Conservation (phyloP, 805 yeast genomes). For the Phaffomyces antillensis region DNA sequence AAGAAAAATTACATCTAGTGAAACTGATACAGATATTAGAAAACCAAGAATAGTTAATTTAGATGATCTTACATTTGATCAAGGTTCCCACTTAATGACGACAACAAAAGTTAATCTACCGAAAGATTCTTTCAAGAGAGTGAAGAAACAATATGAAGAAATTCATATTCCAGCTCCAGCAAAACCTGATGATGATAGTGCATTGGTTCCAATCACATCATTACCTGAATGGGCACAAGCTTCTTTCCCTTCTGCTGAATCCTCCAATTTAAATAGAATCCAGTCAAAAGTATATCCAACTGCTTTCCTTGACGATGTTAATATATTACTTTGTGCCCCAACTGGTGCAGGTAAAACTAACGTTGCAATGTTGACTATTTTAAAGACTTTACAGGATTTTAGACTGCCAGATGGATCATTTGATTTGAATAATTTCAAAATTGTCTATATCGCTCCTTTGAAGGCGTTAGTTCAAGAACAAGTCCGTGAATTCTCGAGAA, state of each 20-base stretch:
- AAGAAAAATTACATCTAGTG: slow-evolving; percentile 18
- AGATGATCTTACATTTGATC: slow-evolving; percentile 56
- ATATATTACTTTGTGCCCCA: slow-evolving; percentile 87
- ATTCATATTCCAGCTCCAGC: slow-evolving; percentile 87
- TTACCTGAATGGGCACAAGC: slow-evolving; percentile 79
- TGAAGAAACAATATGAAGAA: slow-evolving; percentile 72
- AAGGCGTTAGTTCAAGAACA: slow-evolving; percentile 96
- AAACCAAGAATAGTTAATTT: slow-evolving; percentile 56
- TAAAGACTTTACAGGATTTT: slow-evolving; percentile 52
- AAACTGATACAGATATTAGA: slow-evolving; percentile 16
- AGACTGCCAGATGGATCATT: slow-evolving; percentile 45
- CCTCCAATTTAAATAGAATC: slow-evolving; percentile 63
- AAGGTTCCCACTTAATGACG: slow-evolving; percentile 65
- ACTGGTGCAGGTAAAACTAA: slow-evolving; percentile 99
- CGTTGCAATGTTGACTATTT: slow-evolving; percentile 80
- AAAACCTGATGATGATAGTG: slow-evolving; percentile 32
- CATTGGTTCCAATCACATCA: slow-evolving; percentile 47
- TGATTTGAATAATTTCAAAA: slow-evolving; percentile 51
- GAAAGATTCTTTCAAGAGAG: slow-evolving; percentile 72
- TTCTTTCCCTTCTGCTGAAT: slow-evolving; percentile 66
- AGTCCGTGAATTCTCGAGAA: slow-evolving; percentile 73
- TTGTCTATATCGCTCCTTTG: slow-evolving; percentile 86
- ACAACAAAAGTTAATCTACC: slow-evolving; percentile 68
- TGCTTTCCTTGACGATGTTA: slow-evolving; percentile 69
- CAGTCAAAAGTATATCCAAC: slow-evolving; percentile 77